These are phyloP conservation scores for Podospora anserina DNA, from an alignment of 495 filamentous ascomycete genomes.

Conservation along the genomic window DNA sequence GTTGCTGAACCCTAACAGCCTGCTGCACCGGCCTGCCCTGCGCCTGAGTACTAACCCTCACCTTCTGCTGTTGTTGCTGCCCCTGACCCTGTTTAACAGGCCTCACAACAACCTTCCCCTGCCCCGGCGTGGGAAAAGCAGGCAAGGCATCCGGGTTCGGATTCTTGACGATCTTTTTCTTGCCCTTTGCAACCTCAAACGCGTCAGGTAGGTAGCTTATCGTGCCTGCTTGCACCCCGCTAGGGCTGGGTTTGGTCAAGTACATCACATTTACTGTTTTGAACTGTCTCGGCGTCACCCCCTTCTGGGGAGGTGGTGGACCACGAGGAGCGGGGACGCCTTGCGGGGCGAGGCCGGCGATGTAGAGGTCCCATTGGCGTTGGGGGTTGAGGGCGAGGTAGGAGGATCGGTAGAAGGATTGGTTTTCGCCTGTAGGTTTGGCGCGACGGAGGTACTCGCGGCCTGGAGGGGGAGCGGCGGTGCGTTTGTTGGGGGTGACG, in stretches of 20 bases:
- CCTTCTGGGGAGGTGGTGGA: neutral
- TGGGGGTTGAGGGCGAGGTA: slow-evolving; percentile 1
- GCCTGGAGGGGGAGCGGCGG: neutral
- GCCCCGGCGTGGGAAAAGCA: slow-evolving; percentile 1
- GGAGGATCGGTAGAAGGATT: slow-evolving; percentile 7
- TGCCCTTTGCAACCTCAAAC: neutral
- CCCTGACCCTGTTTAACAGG: neutral
- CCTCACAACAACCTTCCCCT: slow-evolving; percentile 3
- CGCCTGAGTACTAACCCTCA: neutral
- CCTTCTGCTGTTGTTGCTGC: neutral
- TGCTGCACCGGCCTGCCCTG: neutral
- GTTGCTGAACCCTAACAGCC: neutral
- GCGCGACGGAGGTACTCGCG: neutral
- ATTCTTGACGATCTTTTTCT: neutral
- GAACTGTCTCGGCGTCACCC: neutral
- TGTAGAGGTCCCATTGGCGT: slow-evolving; percentile 17
- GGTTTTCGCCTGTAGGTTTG: slow-evolving; percentile 1
- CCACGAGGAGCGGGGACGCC: neutral
- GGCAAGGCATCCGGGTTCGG: slow-evolving; percentile 10
- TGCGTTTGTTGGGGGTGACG: neutral
- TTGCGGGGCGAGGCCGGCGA: slow-evolving; percentile 12
- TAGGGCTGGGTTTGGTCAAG: slow-evolving; percentile 1
- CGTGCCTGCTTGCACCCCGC: neutral
- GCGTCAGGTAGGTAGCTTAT: neutral
- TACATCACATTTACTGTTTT: slow-evolving; percentile 8